Evolutionary conservation across 1,139 yeast genomes (phyloP), one percentile per base, ranked within the genome.

Genomic region (Komagataea norvegica): DNA sequence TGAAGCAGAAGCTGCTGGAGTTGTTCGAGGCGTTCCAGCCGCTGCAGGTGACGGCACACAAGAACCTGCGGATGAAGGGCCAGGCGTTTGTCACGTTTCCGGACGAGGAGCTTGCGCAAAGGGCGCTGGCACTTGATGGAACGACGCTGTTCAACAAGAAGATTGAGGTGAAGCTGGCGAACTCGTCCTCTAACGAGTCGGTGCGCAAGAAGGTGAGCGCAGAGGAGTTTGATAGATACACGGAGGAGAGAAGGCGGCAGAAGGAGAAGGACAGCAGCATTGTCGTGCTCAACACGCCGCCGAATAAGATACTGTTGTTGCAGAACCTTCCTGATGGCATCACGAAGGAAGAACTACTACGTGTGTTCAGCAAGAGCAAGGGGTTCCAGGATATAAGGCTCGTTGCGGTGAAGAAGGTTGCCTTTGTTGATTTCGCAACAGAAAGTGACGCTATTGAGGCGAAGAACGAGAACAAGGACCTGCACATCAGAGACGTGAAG

Each of bases 71-170:
- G 41, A 68, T 84, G 72, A 70, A 79, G 40, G 96, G 96, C 3
- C 96, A 88, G 59, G 96, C 96, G 2, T 91, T 88, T 59, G 69
- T 91, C 6, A 80, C 89, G 0, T 79, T 78, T 46, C 67, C 62
- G 4, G 55, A 60, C 16, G 51, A 55, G 2, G 62, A 63, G 3
- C 57, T 64, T 7, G 83, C 93, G 1, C 44, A 52, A 3, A 51
- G 54, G 22, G 93, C 93, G 0, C 52, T 73, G 15, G 62, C 54
- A 6, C 55, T 74, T 30, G 61, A 75, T 37, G 70, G 74, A 2
- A 52, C 59, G 14, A 57, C 57, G 21, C 48, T 87, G 10, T 76
- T 73, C 49, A 79, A 76, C 14, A 77, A 76, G 47, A 73, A 72
- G 4, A 62, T 87, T 44, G 66, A 64, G 18, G 64, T 71, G 1